Base-by-base conservation (phyloP, 306 rosid species). In the Quercus alba region DNA sequence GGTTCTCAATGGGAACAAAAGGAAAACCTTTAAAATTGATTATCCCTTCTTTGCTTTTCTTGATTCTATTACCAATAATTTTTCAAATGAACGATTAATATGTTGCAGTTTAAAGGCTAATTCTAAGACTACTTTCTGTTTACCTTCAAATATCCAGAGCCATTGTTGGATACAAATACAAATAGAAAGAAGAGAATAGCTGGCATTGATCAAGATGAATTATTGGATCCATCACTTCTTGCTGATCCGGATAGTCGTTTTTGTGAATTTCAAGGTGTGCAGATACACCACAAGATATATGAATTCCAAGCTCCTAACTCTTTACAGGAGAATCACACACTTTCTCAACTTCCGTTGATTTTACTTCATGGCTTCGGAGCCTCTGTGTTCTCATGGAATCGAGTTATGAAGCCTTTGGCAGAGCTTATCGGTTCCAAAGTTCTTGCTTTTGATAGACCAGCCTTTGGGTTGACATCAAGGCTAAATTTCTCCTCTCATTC, bases 391-490 rank as follows among this genome's bases (percentile, higher is more conserved):
- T 94, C 97, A 30, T 94, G 97, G 97, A 87, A 82, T 77, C 85
- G 72, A 54, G 97, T 88, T 63, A 84, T 91, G 94, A 93, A 93
- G 92, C 91, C 88, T 55, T 87, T 94, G 85, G 94, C 95, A 44
- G 91, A 84, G 78, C 78, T 81, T 57, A 55, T 83, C 55, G 90
- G 97, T 75, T 88, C 97, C 21, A 94, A 89, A 79, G 91, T 91
- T 81, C 88, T 94, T 64, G 99, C 99, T 79, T 94, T 93, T 87
- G 99, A 94, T 85, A 86, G 99, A 83, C 99, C 99, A 3, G 99
- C 99, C 20, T 94, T 94, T 84, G 99, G 99, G 58, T 84, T 94
- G 89, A 94, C 97, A 44, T 88, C 99, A 10, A 90, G 99, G 81
- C 83, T 83, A 11, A 78, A 84, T 61, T 71, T 78, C 66, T 78